These are phyloP conservation scores for Aspergillus wentii DNA, from an alignment of 495 filamentous ascomycete genomes.

Conservation along the genomic window DNA sequence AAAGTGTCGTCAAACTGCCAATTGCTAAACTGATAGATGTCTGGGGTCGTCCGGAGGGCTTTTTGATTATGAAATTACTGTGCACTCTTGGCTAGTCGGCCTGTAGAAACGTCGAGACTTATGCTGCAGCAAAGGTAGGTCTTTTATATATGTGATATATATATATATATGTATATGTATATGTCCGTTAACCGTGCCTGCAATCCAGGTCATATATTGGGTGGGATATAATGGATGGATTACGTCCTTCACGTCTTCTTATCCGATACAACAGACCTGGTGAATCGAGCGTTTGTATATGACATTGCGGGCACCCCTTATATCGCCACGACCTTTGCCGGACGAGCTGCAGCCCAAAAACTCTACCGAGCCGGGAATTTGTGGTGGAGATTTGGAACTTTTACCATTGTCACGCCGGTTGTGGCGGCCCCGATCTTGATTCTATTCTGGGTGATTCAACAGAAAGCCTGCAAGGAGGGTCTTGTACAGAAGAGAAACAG, in stretches of 20 bases:
- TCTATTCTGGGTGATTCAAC: slow-evolving; percentile 39
- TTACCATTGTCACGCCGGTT: slow-evolving; percentile 47
- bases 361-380: slow-evolving; percentile 27
- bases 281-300: slow-evolving; percentile 51
- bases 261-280: slow-evolving; percentile 54
- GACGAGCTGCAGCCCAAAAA: slow-evolving; percentile 9
- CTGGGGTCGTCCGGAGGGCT: slow-evolving; percentile 48
- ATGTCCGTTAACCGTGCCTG: neutral
- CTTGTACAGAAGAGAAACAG: slow-evolving; percentile 22
- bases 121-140: slow-evolving; percentile 37
- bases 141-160: no score
- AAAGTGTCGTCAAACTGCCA: slow-evolving; percentile 51
- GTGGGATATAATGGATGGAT: slow-evolving; percentile 48
- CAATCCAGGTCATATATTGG: slow-evolving; percentile 42
- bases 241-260: slow-evolving; percentile 53
- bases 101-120: slow-evolving; percentile 32
- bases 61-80: slow-evolving; percentile 25
- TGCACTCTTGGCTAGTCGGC: slow-evolving; percentile 19
- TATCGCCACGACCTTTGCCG: slow-evolving; percentile 42
- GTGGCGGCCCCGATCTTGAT: slow-evolving; percentile 41
- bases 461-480: slow-evolving; percentile 41
- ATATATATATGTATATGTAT: no score
- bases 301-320: slow-evolving; percentile 52
- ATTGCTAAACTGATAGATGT: slow-evolving; percentile 60
- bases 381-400: slow-evolving; percentile 54